These are phyloP conservation scores for Trichoderma asperellum DNA, from an alignment of 2,329 filamentous ascomycete genomes.

Conservation along the genomic window DNA sequence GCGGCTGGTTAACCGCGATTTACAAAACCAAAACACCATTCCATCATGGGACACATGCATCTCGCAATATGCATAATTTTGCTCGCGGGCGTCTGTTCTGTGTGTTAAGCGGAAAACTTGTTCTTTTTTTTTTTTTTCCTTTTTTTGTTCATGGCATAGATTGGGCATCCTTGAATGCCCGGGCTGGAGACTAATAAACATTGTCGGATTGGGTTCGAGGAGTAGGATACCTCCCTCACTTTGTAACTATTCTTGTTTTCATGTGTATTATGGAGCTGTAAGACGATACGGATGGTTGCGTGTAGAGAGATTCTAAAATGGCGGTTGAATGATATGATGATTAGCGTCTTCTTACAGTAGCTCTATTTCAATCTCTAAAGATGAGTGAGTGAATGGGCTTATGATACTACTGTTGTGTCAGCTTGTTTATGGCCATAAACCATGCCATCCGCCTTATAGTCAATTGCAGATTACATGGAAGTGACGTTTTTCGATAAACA, in stretches of 20 bases:
- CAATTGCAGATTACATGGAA: not conserved
- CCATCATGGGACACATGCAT: slow-evolving; percentile 9
- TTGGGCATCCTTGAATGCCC: slow-evolving; percentile 14
- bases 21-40: slow-evolving; percentile 10
- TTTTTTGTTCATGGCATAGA: slow-evolving; percentile 29
- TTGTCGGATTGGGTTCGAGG: slow-evolving; percentile 18
- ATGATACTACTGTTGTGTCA: not conserved
- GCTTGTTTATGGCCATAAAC: not conserved
- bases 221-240: slow-evolving; percentile 18
- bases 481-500: not conserved
- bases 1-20: slow-evolving; percentile 19
- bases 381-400: not conserved
- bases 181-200: slow-evolving; percentile 24
- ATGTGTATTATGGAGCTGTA: slow-evolving; percentile 1
- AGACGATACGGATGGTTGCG: not conserved
- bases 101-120: slow-evolving; percentile 22
- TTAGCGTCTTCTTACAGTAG: not conserved
- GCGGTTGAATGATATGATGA: not conserved
- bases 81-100: slow-evolving; percentile 27
- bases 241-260: slow-evolving; percentile 26
- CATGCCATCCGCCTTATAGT: not conserved
- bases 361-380: not conserved
- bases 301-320: not conserved
- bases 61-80: slow-evolving; percentile 18
- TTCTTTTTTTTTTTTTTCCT: slow-evolving; percentile 6